A percentile compares a stretch with the other conserved stretches of the same genome.
Evolutionary conservation across 768 basidiomycete species (phyloP).

Genomic region (Harrya chromipes): DNA sequence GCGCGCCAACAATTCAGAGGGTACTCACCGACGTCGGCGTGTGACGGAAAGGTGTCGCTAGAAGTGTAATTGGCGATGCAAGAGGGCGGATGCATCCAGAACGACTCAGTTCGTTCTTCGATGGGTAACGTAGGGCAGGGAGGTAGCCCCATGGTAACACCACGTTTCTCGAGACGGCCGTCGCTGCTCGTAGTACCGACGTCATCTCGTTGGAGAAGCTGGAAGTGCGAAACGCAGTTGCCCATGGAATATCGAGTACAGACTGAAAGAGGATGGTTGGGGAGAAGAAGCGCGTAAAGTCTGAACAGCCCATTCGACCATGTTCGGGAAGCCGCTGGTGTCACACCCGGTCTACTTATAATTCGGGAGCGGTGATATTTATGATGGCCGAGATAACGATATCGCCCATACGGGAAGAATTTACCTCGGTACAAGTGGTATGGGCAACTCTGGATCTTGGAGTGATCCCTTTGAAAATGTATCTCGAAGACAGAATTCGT

Average conservation of each 20-base stretch:
- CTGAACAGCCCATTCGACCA: slow-evolving; percentile 7
- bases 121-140: slow-evolving; percentile 47
- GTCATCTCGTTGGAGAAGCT: neutral
- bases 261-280: neutral
- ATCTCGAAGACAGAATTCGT: too few relatives aligned
- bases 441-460: too few relatives aligned
- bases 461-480: too few relatives aligned
- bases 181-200: neutral
- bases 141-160: neutral
- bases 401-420: too few relatives aligned
- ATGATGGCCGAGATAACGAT: too few relatives aligned
- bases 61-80: slow-evolving; percentile 36
- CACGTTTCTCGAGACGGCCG: slow-evolving; percentile 2
- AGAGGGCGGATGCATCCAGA: slow-evolving; percentile 60
- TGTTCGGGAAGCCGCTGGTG: too few relatives aligned
- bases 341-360: slow-evolving; percentile 10
- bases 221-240: slow-evolving; percentile 20
- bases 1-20: neutral
- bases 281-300: neutral
- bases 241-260: too few relatives aligned
- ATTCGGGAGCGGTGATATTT: neutral
- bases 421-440: too few relatives aligned
- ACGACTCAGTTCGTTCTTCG: slow-evolving; percentile 51
- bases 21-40: slow-evolving; percentile 54
- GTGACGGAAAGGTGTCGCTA: slow-evolving; percentile 33